Conservation (phyloP, 305 asterid species). For the Solanum hybrid region DNA sequence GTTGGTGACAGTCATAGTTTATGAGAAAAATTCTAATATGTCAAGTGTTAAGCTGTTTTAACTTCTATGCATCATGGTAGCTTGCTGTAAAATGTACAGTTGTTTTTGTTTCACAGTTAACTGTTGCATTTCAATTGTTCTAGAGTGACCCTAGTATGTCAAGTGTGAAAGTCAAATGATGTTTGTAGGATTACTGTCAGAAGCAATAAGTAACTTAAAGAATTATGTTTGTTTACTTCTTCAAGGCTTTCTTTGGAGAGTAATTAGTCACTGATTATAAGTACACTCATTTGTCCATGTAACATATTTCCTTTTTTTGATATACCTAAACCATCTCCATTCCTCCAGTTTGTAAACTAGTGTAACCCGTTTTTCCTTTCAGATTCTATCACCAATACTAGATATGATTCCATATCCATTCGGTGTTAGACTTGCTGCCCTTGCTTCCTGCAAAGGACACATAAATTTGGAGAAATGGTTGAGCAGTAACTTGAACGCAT, state of each 20-base stretch:
- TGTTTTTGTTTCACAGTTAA: background rate
- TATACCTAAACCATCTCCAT: background rate
- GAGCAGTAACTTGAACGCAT: conserved; percentile 38
- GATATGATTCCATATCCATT: conserved; percentile 58
- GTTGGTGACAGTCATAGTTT: no score
- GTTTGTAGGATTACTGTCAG: background rate
- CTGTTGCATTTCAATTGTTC: background rate
- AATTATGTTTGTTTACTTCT: background rate
- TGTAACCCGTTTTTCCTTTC: conserved; percentile 11
- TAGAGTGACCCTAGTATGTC: background rate
- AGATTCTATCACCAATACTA: conserved; percentile 57
- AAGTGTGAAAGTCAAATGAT: background rate
- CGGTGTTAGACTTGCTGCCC: conserved; percentile 64
- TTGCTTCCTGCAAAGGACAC: conserved; percentile 70
- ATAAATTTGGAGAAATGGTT: conserved; percentile 83
- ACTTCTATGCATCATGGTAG: background rate
- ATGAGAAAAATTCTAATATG: background rate
- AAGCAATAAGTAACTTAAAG: background rate
- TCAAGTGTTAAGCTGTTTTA: background rate
- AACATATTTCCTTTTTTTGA: background rate
- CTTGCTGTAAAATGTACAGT: background rate
- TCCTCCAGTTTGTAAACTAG: background rate
- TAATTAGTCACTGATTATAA: background rate
- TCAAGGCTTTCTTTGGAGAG: background rate
- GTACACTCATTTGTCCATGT: background rate